These are phyloP conservation scores for Protea cynaroides DNA, from an alignment of 164 flowering plant genomes.

Conservation along the genomic window DNA sequence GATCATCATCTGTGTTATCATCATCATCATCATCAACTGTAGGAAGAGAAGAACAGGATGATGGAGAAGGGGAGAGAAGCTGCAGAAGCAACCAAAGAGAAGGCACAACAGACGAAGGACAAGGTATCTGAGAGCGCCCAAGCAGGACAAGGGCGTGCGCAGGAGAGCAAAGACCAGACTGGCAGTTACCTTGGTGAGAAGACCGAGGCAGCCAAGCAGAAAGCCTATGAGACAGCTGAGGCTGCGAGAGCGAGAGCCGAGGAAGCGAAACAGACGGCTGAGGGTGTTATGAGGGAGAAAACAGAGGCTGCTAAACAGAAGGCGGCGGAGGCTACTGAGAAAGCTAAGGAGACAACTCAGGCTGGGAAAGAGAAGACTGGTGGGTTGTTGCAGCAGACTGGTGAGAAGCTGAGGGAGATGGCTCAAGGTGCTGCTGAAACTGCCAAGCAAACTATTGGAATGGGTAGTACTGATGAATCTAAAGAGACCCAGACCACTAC, in stretches of 20 bases:
- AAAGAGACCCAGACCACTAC: too few relatives aligned
- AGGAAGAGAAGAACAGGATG: slow-evolving; percentile 35
- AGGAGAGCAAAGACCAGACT: slow-evolving; percentile 23
- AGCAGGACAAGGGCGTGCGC: slow-evolving; percentile 14
- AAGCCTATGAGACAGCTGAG: slow-evolving; percentile 11
- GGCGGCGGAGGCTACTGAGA: neutral
- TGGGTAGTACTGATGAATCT: slow-evolving; percentile 20
- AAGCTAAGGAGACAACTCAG: slow-evolving; percentile 23
- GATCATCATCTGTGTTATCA: too few relatives aligned
- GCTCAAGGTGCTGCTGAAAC: slow-evolving; percentile 55
- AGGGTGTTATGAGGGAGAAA: neutral
- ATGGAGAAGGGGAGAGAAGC: slow-evolving; percentile 16
- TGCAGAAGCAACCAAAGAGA: slow-evolving; percentile 16
- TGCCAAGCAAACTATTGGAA: slow-evolving; percentile 47
- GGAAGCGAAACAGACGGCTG: too few relatives aligned
- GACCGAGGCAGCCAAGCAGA: slow-evolving; percentile 27
- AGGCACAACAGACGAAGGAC: slow-evolving; percentile 21
- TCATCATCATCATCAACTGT: too few relatives aligned
- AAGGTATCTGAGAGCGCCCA: slow-evolving; percentile 14
- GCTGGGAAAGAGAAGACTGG: slow-evolving; percentile 42
- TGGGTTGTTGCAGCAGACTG: slow-evolving; percentile 39
- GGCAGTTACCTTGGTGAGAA: slow-evolving; percentile 11
- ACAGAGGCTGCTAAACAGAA: neutral
- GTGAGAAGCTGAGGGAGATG: slow-evolving; percentile 42
- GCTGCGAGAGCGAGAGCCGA: neutral